Base-by-base conservation (phyloP, 345 rosid genomes). In the Hibiscus tridactylites region DNA sequence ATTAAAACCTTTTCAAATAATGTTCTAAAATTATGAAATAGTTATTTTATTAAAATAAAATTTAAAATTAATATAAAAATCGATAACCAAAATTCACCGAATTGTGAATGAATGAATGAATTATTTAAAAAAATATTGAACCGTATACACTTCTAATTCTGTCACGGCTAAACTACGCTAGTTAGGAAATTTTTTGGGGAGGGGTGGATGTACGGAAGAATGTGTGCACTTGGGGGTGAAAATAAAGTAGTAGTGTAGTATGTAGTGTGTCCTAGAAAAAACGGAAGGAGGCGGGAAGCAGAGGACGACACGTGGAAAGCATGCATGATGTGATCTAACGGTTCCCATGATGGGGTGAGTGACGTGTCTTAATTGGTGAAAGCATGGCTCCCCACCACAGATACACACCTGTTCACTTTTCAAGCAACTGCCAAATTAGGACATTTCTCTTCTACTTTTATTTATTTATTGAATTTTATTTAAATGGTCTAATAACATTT, bases 241-340 rank as follows among this genome's bases (percentile, higher is more conserved):
- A 7, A 39, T 39, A 67, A 57, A 73, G 76, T 61, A 73, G 71
- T 39, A 35, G 39, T 5, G 39, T 35, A 0, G 2, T 39, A 39
- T 42, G 44, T 42, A 42, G 11, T 42, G 3, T 5, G 3, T 42
- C 9, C 10, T 37, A 64, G 24, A 56, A 4, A 29, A 39, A n/a
- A 35, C 35, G 66, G 39, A 35, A 61, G 11, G 46, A 42, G 11
- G 46, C 10, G 46, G 46, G 3, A 8, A 42, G 46, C 46, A 42
- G 5, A 42, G 1, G 12, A 42, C 11, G 46, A 42, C 46, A 42
- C 46, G 46, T 42, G 46, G 46, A 5, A 16, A 52, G 3, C 78
- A 65, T 79, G 78, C 75, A 69, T 16, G 72, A 50, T 59, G 49
- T 76, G 59, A 73, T 73, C 69, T n/a, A 68, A 39, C 79, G 56